These are phyloP conservation scores for Fusarium piperis DNA, from an alignment of 2,329 filamentous ascomycete genomes.

Conservation along the genomic window DNA sequence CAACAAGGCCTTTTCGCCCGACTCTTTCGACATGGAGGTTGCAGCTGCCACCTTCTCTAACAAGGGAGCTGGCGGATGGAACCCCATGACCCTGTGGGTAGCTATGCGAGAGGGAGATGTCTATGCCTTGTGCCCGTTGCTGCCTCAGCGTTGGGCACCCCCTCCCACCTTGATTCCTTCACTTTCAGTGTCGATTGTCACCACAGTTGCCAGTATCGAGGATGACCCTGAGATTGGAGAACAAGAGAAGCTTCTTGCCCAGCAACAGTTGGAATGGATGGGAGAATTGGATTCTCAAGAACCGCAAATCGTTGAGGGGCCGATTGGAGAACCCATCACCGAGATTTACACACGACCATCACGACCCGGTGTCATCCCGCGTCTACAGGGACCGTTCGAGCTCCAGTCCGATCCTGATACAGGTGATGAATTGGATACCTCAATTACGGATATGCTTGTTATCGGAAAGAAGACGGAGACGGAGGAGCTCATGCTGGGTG, in stretches of 20 bases:
- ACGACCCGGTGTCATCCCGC: conserved; percentile 66
- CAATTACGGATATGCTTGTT: conserved; percentile 69
- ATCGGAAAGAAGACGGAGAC: conserved; percentile 71
- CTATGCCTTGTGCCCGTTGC: conserved; percentile 89
- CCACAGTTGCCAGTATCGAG: conserved; percentile 72
- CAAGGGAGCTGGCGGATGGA: conserved; percentile 82
- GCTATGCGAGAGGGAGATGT: conserved; percentile 95
- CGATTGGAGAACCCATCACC: conserved; percentile 57
- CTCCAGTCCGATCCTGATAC: conserved; percentile 64
- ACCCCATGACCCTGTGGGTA: conserved; percentile 94
- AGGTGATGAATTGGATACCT: conserved; percentile 66
- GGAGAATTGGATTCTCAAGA: conserved; percentile 72
- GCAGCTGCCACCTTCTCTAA: conserved; percentile 84
- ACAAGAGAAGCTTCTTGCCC: conserved; percentile 64
- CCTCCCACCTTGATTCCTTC: conserved; percentile 81
- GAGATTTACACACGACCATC: conserved; percentile 68
- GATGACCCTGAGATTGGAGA: conserved; percentile 65
- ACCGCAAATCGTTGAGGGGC: conserved; percentile 62
- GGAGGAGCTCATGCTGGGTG: conserved; percentile 69
- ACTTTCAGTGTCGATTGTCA: conserved; percentile 82
- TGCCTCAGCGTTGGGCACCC: conserved; percentile 87
- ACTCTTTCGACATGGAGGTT: conserved; percentile 93
- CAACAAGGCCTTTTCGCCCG: conserved; percentile 86
- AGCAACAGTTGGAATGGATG: conserved; percentile 76
- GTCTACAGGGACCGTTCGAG: conserved; percentile 70